phyloP scores from a whole-genome alignment of 768 basidiomycete species.

The Russula olivacea region DNA sequence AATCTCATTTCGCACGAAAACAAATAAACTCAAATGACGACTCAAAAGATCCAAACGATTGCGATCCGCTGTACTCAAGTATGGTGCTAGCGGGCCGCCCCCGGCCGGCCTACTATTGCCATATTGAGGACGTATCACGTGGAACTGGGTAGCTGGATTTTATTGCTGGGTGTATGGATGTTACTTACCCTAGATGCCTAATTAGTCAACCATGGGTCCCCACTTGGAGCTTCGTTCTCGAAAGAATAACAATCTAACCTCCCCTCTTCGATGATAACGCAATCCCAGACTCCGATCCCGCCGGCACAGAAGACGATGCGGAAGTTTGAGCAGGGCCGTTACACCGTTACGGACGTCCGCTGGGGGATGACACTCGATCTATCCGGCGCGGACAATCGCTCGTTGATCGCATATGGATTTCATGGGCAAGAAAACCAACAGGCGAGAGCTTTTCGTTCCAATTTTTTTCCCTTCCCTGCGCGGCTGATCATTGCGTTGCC shows the following conservation, averaged over 20 bases:
- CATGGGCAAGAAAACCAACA: slow-evolving; percentile 26
- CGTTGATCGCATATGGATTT: slow-evolving; percentile 18
- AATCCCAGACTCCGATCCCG: background rate
- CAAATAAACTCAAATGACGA: too few relatives aligned
- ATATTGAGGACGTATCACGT: background rate
- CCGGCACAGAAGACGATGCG: background rate
- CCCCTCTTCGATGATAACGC: background rate
- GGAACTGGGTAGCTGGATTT: background rate
- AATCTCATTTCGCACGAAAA: too few relatives aligned
- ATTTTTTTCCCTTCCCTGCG: background rate
- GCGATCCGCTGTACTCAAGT: too few relatives aligned
- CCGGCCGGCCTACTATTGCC: too few relatives aligned
- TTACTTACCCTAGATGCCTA: too few relatives aligned
- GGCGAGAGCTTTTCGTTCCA: background rate
- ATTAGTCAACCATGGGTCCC: background rate
- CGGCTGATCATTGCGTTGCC: background rate
- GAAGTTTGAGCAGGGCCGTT: slow-evolving; percentile 22
- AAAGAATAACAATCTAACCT: background rate
- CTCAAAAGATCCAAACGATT: too few relatives aligned
- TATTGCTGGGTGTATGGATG: too few relatives aligned
- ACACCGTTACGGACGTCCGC: slow-evolving; percentile 21
- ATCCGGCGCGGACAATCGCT: slow-evolving; percentile 17
- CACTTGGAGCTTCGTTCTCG: background rate
- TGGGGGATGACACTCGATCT: slow-evolving; percentile 25
- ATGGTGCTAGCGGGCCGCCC: too few relatives aligned